Base-by-base conservation (phyloP, 768 basidiomycete species). In the Termitomyces bulborhizus region DNA sequence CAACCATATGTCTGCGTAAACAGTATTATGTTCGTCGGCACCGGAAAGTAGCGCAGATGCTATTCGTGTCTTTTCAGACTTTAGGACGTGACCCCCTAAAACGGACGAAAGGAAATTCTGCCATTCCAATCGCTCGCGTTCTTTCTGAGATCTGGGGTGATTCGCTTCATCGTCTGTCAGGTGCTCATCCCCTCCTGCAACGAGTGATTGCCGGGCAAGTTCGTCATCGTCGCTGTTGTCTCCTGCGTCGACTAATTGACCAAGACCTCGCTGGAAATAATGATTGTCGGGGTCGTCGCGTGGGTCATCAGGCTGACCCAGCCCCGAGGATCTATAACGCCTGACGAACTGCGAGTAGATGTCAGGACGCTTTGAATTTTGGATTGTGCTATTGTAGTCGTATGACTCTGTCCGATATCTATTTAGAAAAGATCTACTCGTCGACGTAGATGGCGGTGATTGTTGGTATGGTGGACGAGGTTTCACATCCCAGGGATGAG, bases 61-160 rank as follows among this genome's bases (percentile, higher is more conserved):
- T 57, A 98, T 94, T 54, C 97, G 84, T 26, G 89, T 90, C 72
- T 93, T 97, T 73, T 98, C 97, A 0, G 92, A 89, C 67, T 88
- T 92, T 60, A 99, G 82, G 11, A 99, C 93, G 63, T 98, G 95
- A 9, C 97, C 95, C 31, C 84, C 83, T 45, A 99, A 78, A 26
- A 98, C 96, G 31, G 94, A 96, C 12, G 91, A 83, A 32, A 98
- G 82, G 85, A 98, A 88, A 16, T 88, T 88, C 69, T 95, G 93
- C 97, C 97, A 98, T 70, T 97, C 94, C 46, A 95, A 70, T 27
- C 95, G 78, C 63, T 93, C 90, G 58, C 82, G 78, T 65, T 93
- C 88, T 63, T 89, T 83, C 51, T 78, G 74, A 1, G 88, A 86
- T 41, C 83, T 80, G 26, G 88, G 85, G 55, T 85, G 78, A 49